Base-by-base conservation (phyloP, 805 yeast species). In the Candida chauliodis region DNA sequence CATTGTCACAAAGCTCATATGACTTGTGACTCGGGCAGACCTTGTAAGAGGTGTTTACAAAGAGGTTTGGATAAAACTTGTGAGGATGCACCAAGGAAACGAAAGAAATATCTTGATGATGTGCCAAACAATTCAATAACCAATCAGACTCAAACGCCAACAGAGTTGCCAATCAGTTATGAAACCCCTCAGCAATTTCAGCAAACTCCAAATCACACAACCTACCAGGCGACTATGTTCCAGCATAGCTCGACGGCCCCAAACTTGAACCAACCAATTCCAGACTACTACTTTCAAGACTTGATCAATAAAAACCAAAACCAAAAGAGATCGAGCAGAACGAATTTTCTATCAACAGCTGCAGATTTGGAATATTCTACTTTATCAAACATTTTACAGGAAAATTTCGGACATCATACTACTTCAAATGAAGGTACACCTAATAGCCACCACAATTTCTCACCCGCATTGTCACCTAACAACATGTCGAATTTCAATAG, bases 1-100 rank as follows among this genome's bases (percentile, higher is more conserved):
- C 93, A 90, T 61, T 91, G 99, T 55, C 89, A 90, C 43, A 77
- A 79, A 50, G 85, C 95, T 2, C 99, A 91, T 58, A 78, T 90
- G 71, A 86, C 97, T 0, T 91, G 99, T 59, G 96, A 90, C 50
- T 76, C 80, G 40, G 74, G 65, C 55, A 76, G 95, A 26, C 95
- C 95, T 0, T 91, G 99, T 52, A 72, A 73, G 38, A 60, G 96
- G 35, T 91, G 99, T 58, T 57, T 83, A 3, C 69, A 69, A 20
- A 71, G 88, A 51, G 91, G 90, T 0, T 61, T 88, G 11, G 74
- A 71, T 1, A 74, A 66, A 11, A 69, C 85, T 0, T 91, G 98
- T 62, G 77, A 76, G 22, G 97, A 93, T 63, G 96, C 96, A 4
- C 93, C 93, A 2, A 66, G 98, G 33, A 89, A 88, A 60, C 71